These are phyloP conservation scores for Thymus quinquecostatus DNA, from an alignment of 257 asterid species.

Conservation along the genomic window DNA sequence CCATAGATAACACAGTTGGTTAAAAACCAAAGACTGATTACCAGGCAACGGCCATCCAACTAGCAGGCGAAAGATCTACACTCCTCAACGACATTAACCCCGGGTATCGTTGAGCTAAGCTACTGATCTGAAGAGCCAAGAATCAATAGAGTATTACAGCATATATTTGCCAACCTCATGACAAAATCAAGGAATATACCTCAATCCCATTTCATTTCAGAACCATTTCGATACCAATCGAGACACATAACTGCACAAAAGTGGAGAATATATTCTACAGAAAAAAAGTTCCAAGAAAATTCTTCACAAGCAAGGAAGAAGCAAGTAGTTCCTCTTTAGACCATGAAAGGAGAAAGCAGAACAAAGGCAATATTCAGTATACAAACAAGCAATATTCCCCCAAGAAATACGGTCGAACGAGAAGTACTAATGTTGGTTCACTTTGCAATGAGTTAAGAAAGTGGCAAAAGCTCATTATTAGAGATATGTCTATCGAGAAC, in stretches of 20 bases:
- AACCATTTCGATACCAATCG: constrained; percentile 13
- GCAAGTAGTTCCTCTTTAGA: constrained; percentile 3
- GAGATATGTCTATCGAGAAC: constrained; percentile 16
- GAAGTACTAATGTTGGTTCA: not conserved
- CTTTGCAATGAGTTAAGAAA: constrained; percentile 18
- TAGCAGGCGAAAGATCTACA: constrained; percentile 86
- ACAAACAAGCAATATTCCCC: not conserved
- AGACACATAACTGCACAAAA: constrained; percentile 24
- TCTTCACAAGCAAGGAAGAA: constrained; percentile 19
- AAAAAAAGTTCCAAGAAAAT: constrained; percentile 1
- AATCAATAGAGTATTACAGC: constrained; percentile 4
- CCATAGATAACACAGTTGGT: not conserved
- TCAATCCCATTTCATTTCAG: constrained; percentile 13
- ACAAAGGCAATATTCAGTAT: constrained; percentile 25
- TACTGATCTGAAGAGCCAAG: constrained; percentile 44
- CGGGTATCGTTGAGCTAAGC: constrained; percentile 53
- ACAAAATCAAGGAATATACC: constrained; percentile 28
- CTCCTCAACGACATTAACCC: constrained; percentile 70
- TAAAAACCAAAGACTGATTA: constrained; percentile 27
- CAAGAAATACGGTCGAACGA: too few relatives aligned
- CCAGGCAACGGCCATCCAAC: constrained; percentile 96
- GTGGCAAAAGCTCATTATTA: constrained; percentile 20
- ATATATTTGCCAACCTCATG: constrained; percentile 11
- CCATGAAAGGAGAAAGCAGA: constrained; percentile 27
- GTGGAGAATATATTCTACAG: constrained; percentile 36